Evolutionary conservation across 2,329 filamentous ascomycete species (phyloP), one percentile per base, ranked within the genome.

Genomic region (Fusarium coicis): DNA sequence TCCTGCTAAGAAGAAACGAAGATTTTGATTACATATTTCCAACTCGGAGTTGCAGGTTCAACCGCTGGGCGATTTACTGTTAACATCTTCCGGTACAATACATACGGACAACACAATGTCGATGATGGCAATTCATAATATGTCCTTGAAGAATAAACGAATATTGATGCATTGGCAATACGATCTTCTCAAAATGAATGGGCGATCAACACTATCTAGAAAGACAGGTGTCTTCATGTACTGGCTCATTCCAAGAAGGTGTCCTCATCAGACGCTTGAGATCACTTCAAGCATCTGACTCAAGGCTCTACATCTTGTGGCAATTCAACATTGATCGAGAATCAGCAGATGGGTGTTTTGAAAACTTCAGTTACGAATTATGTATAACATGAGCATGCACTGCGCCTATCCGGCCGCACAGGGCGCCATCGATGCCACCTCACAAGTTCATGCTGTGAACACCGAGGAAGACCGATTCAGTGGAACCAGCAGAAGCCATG

Each of bases 1-100:
- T 2, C 88, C 88, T 9, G 83, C 81, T 11, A 88, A 85, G 78
- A 90, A 90, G 82, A 90, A 88, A 80, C 82, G 88, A 47, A 87
- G 83, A 56, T 90, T 90, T 68, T 90, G 77, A 36, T 40, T 18
- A 21, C 52, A 26, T 30, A 9, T 32, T 30, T 21, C 10, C 37
- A 46, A 9, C 12, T 23, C 30, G 21, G 10, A 21, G 34, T 37
- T 42, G 9, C 37, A 36, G 43, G n/a, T 8, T 30, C 37, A 23
- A 32, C 18, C 14, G n/a, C 19, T 15, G 16, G 16, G 9, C n/a
- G 16, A 37, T 26, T 30, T 10, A 26, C 34, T 37, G 26, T 28
- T 26, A 32, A 34, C 21, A 36, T 54, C 34, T 44, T 19, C 26
- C 15, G 14, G 42, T 32, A 23, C 23, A 10, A 19, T 52, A 36